Conservation (phyloP, 2,329 filamentous ascomycete genomes). For the Chalara sp. region DNA sequence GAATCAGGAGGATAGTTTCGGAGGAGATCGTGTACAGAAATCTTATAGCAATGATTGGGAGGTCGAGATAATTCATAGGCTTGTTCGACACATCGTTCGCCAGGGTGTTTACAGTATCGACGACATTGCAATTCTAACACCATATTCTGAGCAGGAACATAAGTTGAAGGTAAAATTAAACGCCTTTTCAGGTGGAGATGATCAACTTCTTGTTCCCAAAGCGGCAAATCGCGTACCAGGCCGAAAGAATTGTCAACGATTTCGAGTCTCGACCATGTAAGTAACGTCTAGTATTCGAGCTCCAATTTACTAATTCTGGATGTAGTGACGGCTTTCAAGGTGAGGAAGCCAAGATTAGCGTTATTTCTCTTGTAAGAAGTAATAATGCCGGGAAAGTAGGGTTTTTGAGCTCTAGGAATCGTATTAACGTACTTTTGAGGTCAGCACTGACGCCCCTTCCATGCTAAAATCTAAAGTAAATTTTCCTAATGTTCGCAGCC, state of each 20-base stretch:
- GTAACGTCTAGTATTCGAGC: too few species aligned
- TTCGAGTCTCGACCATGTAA: slow-evolving; percentile 46
- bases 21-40: slow-evolving; percentile 7
- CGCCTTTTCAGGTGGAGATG: slow-evolving; percentile 1
- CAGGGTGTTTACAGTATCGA: slow-evolving; percentile 53
- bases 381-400: slow-evolving; percentile 53
- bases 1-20: slow-evolving; percentile 13
- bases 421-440: slow-evolving; percentile 59
- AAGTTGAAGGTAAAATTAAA: slow-evolving; percentile 16
- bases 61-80: slow-evolving; percentile 51
- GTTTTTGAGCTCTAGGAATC: slow-evolving; percentile 59
- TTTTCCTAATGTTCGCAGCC: slow-evolving; percentile 28
- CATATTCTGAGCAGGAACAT: slow-evolving; percentile 52
- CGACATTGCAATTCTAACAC: slow-evolving; percentile 67
- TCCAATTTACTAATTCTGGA: too few species aligned
- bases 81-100: slow-evolving; percentile 58
- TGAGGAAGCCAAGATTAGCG: slow-evolving; percentile 62
- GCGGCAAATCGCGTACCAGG: slow-evolving; percentile 9
- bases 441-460: too few species aligned
- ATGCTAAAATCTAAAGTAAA: too few species aligned
- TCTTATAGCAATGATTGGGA: slow-evolving; percentile 47
- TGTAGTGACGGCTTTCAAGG: slow-evolving; percentile 59
- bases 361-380: slow-evolving; percentile 66
- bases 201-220: not conserved
- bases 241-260: slow-evolving; percentile 19